Percentiles rank a stretch among this genome's conserved stretches.
These are phyloP conservation scores for Colletotrichum sansevieriae DNA, from an alignment of 2,329 filamentous ascomycete species.

Conservation along the genomic window DNA sequence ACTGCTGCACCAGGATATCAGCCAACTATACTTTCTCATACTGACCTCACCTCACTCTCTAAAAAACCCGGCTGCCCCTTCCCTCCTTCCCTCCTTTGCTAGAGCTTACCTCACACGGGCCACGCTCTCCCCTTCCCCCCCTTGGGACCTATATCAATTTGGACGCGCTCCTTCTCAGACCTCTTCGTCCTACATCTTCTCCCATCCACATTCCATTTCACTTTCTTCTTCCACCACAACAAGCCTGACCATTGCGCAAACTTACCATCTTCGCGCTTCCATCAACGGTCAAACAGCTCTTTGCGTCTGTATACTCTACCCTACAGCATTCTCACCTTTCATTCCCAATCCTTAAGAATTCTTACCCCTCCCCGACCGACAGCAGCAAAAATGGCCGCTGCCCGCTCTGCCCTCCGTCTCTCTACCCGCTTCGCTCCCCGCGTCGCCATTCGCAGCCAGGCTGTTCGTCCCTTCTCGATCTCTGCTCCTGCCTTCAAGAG, in stretches of 20 bases:
- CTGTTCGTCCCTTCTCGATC: constrained; percentile 53
- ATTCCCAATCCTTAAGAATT: background rate
- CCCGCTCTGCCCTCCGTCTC: constrained; percentile 39
- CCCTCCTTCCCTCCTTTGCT: constrained; percentile 1
- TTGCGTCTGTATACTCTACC: constrained; percentile 3
- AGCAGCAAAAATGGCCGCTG: constrained; percentile 33
- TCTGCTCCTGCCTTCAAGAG: constrained; percentile 57
- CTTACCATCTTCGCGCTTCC: constrained; percentile 28
- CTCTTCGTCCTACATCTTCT: background rate
- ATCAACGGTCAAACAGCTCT: constrained; percentile 20
- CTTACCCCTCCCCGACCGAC: constrained; percentile 15
- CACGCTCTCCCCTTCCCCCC: constrained; percentile 30
- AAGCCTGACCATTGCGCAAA: constrained; percentile 29
- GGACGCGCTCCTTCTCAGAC: constrained; percentile 22
- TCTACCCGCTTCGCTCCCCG: constrained; percentile 46
- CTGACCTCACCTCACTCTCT: constrained; percentile 18
- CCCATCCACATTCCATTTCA: constrained; percentile 24
- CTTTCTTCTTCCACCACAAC: constrained; percentile 13
- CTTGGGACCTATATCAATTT: constrained; percentile 40
- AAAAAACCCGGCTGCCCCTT: background rate
- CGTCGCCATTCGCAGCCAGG: constrained; percentile 47
- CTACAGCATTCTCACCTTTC: background rate
- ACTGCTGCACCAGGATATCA: background rate
- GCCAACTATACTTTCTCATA: constrained; percentile 13
- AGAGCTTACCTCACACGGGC: constrained; percentile 31